Percentiles rank a stretch among this genome's conserved stretches.
Evolutionary conservation across 371 early-diverging fungal genomes (phyloP).

Genomic region (Apophysomyces sp.): DNA sequence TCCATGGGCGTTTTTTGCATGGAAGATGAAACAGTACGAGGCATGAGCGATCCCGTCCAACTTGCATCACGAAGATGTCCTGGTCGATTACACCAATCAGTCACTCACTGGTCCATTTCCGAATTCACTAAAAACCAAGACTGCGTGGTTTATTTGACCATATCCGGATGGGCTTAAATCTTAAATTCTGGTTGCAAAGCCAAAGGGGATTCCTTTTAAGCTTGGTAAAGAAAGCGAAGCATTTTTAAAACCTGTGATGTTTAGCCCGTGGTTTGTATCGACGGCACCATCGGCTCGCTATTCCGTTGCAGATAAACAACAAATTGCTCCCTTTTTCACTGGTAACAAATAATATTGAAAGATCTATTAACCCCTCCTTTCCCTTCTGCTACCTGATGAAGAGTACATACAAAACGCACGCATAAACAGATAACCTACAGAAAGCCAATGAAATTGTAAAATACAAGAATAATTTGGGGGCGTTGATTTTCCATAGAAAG

Average conservation of each 20-base stretch:
- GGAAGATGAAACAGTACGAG: constrained; percentile 1
- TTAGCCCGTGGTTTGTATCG: constrained; percentile 1
- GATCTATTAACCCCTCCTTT: not conserved
- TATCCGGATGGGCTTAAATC: constrained; percentile 2
- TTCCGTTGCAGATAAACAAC: constrained; percentile 4
- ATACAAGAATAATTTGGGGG: not conserved
- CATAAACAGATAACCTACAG: too few relatives aligned
- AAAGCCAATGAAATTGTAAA: not conserved
- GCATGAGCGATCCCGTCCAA: not conserved
- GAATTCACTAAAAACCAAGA: not conserved
- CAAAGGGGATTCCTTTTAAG: not conserved
- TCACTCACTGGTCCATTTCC: not conserved
- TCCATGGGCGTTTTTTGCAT: constrained; percentile 1
- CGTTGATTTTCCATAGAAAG: not conserved
- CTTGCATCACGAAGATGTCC: not conserved
- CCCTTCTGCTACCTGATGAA: not conserved
- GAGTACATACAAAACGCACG: not conserved
- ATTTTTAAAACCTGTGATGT: not conserved
- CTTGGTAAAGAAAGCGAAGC: not conserved
- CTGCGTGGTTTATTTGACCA: not conserved
- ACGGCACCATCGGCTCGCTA: not conserved
- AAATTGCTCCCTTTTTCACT: not conserved
- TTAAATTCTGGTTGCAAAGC: not conserved
- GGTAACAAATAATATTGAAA: not conserved
- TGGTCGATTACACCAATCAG: not conserved